These are phyloP conservation scores for Aspergillus caelatus DNA, from an alignment of 2,329 filamentous ascomycete species.

Conservation along the genomic window DNA sequence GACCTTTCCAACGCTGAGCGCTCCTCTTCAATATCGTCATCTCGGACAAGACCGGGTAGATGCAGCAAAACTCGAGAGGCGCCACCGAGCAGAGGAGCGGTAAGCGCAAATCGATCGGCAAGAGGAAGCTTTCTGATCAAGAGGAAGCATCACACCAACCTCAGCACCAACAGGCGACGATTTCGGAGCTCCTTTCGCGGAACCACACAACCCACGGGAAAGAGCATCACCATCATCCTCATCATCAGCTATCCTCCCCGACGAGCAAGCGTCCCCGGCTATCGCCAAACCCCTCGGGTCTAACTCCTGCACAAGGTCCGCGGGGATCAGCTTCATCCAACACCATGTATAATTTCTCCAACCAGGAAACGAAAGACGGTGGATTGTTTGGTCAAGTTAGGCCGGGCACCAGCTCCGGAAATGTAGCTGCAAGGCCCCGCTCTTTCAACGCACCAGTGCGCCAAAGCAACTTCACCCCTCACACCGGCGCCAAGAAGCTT, in stretches of 20 bases:
- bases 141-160: conserved; percentile 34
- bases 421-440: conserved; percentile 23
- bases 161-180: conserved; percentile 44
- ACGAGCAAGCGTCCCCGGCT: conserved; percentile 46
- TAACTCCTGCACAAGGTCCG: conserved; percentile 15
- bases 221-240: conserved; percentile 14
- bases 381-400: conserved; percentile 49
- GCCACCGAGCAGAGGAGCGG: conserved; percentile 45
- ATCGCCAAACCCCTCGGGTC: conserved; percentile 30
- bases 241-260: conserved; percentile 31
- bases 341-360: conserved; percentile 59
- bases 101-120: conserved; percentile 46
- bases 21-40: conserved; percentile 18
- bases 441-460: conserved; percentile 37
- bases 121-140: conserved; percentile 44
- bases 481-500: conserved; percentile 78
- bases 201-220: conserved; percentile 28
- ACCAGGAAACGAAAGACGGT: conserved; percentile 39
- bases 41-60: conserved; percentile 44
- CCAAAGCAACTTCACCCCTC: conserved; percentile 65
- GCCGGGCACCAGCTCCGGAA: conserved; percentile 37
- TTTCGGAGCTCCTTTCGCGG: conserved; percentile 49
- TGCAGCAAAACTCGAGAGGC: conserved; percentile 43
- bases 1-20: conserved; percentile 26
- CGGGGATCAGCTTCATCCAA: conserved; percentile 34